A percentile compares a stretch with the other conserved stretches of the same genome.
These are phyloP conservation scores for Buddleja alternifolia DNA, from an alignment of 257 asterid genomes.

Conservation along the genomic window DNA sequence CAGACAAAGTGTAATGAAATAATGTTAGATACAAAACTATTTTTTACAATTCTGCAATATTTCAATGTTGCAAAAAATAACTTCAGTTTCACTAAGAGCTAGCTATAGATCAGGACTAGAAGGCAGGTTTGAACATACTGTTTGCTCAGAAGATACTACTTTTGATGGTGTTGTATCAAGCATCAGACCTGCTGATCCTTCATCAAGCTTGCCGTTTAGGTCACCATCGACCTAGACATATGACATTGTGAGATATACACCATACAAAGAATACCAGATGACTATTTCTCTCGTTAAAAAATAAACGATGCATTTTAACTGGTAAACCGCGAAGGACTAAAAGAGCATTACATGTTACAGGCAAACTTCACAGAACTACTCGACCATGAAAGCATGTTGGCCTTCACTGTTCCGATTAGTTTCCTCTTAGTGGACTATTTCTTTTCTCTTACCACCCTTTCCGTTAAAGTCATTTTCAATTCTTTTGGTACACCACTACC, in stretches of 20 bases:
- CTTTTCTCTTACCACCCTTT: slow-evolving; percentile 2
- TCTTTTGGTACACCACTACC: slow-evolving; percentile 5
- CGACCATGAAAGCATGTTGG: slow-evolving; percentile 12
- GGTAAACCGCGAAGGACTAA: slow-evolving; percentile 19
- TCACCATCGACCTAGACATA: slow-evolving; percentile 75
- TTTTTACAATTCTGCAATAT: neutral
- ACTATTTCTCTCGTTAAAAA: slow-evolving; percentile 15
- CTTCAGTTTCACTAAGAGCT: slow-evolving; percentile 1
- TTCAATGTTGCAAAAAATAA: neutral
- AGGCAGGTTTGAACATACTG: slow-evolving; percentile 57
- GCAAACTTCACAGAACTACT: slow-evolving; percentile 5
- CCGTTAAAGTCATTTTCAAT: slow-evolving; percentile 11
- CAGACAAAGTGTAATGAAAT: neutral
- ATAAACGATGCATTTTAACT: neutral
- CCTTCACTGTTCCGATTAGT: slow-evolving; percentile 14
- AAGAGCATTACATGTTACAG: neutral
- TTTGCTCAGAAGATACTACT: slow-evolving; percentile 87
- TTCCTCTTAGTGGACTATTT: neutral
- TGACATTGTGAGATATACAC: slow-evolving; percentile 25
- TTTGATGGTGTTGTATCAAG: slow-evolving; percentile 92
- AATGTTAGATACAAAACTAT: neutral
- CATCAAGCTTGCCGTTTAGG: slow-evolving; percentile 87
- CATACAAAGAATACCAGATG: slow-evolving; percentile 8
- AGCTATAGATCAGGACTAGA: slow-evolving; percentile 4
- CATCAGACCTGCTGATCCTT: slow-evolving; percentile 80